Conservation (phyloP, 257 asterid genomes). For the Galeopsis tetrahit region DNA sequence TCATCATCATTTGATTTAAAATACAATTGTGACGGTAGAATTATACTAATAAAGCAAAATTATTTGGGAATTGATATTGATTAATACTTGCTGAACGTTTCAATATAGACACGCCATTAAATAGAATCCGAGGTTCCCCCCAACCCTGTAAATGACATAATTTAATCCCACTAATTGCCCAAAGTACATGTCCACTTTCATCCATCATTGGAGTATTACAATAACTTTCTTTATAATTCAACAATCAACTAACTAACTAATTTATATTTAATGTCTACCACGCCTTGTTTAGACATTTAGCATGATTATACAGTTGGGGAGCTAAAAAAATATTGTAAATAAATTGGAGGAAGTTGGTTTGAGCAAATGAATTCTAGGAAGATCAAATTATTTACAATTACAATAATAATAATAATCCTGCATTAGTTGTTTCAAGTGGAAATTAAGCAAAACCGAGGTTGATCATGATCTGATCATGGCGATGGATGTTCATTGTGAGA, state of each 20-base stretch:
- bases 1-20: no score
- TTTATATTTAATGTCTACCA: background rate
- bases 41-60: no score
- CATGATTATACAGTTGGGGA: background rate
- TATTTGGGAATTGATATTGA: background rate
- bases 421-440: background rate
- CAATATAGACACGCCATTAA: background rate
- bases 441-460: no score
- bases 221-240: no score
- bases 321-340: background rate
- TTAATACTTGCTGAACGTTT: background rate
- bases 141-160: background rate
- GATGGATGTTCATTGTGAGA: constrained; percentile 56
- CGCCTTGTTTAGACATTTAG: no score
- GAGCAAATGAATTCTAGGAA: no score
- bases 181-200: background rate
- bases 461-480: no score
- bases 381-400: no score
- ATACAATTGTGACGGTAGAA: background rate
- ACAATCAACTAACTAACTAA: background rate
- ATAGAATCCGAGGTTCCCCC: background rate
- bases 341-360: no score
- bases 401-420: no score
- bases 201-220: background rate
- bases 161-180: background rate